Conservation (phyloP, 106 monocot genomes). For the Gastrodia elata region DNA sequence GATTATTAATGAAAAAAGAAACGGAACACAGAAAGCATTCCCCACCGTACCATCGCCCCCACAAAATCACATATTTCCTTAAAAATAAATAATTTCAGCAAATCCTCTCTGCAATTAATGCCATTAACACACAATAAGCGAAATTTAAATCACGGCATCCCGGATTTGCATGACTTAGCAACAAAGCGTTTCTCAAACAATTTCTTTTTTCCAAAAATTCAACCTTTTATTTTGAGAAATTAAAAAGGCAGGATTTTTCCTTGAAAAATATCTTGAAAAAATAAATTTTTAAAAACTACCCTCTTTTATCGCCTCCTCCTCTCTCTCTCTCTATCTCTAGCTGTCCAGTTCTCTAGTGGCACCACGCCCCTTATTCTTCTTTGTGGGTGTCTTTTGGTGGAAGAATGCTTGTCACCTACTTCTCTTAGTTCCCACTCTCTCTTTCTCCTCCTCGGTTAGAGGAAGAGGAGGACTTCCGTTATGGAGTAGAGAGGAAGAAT, state of each 20-base stretch:
- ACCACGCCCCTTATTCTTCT: conserved; percentile 4
- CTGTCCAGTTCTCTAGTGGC: background rate
- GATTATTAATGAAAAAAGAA: background rate
- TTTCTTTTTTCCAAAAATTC: background rate
- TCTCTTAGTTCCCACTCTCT: conserved; percentile 6
- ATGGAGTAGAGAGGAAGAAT: background rate
- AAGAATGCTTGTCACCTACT: conserved; percentile 11
- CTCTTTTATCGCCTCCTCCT: background rate
- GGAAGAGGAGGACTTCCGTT: conserved; percentile 6
- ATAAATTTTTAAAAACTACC: background rate
- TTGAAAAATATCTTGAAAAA: no score
- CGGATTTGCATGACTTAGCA: background rate
- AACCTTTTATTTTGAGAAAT: background rate
- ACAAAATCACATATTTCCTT: background rate
- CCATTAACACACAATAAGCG: conserved; percentile 6
- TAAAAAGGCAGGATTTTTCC: background rate
- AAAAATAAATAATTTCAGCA: background rate
- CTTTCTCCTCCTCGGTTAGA: background rate
- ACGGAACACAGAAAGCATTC: background rate
- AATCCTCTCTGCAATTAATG: conserved; percentile 6
- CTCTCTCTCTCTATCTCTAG: conserved; percentile 5
- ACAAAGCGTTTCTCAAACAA: background rate
- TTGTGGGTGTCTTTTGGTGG: conserved; percentile 8
- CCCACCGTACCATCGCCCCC: background rate
- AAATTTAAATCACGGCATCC: background rate